Percentiles rank a stretch among this genome's conserved stretches.
phyloP scores from a whole-genome alignment of 371 early-diverging fungal genomes.

The Actinomucor elegans region DNA sequence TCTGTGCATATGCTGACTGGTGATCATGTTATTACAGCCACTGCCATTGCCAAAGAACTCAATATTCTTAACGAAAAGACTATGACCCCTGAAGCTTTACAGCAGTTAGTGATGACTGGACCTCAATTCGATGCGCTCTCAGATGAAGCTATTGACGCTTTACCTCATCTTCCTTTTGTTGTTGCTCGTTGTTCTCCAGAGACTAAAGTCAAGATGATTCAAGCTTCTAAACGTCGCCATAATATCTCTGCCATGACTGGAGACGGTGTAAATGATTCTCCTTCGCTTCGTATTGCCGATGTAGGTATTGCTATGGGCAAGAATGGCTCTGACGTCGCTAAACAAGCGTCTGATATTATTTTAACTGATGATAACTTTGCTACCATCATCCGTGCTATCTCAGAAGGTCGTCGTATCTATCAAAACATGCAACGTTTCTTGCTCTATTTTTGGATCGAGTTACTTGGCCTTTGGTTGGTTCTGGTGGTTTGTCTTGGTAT shows the following conservation, averaged over 20 bases:
- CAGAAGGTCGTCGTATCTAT: slow-evolving; percentile 85
- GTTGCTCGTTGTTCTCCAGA: slow-evolving; percentile 95
- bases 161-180: slow-evolving; percentile 73
- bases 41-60: slow-evolving; percentile 87
- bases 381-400: slow-evolving; percentile 81
- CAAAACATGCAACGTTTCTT: slow-evolving; percentile 94
- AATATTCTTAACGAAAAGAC: slow-evolving; percentile 70
- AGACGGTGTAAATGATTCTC: slow-evolving; percentile 93
- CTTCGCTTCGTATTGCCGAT: slow-evolving; percentile 87
- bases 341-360: slow-evolving; percentile 89
- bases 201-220: slow-evolving; percentile 95
- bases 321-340: slow-evolving; percentile 88
- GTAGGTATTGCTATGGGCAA: slow-evolving; percentile 93
- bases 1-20: slow-evolving; percentile 93
- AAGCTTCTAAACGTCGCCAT: slow-evolving; percentile 79
- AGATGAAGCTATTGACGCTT: slow-evolving; percentile 35
- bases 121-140: slow-evolving; percentile 68
- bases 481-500: slow-evolving; percentile 65
- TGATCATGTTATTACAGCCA: slow-evolving; percentile 88
- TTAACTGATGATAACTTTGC: slow-evolving; percentile 86
- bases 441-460: slow-evolving; percentile 71
- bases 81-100: slow-evolving; percentile 38
- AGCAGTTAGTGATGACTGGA: slow-evolving; percentile 77
- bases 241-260: slow-evolving; percentile 81
- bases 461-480: slow-evolving; percentile 46